Evolutionary conservation across 257 asterid genomes (phyloP).

Genomic region (Nicotiana obtusifolia): DNA sequence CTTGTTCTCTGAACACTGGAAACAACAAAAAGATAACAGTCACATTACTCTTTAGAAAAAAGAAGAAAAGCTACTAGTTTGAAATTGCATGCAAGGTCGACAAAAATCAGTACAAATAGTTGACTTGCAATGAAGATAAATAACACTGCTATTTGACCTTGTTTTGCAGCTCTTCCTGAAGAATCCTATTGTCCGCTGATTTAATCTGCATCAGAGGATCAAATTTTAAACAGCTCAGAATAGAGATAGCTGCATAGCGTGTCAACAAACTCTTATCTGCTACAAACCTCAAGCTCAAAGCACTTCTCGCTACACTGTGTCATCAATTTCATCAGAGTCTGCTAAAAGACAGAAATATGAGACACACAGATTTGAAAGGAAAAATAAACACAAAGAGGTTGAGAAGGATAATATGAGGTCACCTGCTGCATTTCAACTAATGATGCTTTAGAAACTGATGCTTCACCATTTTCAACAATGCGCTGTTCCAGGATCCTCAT

Average conservation of each 20-base stretch:
- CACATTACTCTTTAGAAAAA: constrained; percentile 1
- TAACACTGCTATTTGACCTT: constrained; percentile 41
- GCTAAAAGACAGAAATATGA: constrained; percentile 19
- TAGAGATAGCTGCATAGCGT: not conserved
- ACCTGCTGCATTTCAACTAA: constrained; percentile 97
- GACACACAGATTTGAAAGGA: not conserved
- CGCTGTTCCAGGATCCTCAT: constrained; percentile 81
- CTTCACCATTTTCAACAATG: constrained; percentile 80
- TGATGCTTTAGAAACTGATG: constrained; percentile 78
- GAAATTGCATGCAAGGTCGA: not conserved
- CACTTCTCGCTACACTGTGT: constrained; percentile 79
- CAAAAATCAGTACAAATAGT: not conserved
- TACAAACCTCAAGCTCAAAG: constrained; percentile 89
- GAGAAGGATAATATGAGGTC: constrained; percentile 12
- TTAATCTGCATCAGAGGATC: constrained; percentile 58
- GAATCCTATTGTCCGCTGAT: constrained; percentile 87
- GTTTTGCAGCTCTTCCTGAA: constrained; percentile 86
- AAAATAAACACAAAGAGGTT: not conserved
- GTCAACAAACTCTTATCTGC: not conserved
- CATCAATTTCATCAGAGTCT: constrained; percentile 77
- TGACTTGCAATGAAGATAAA: not conserved
- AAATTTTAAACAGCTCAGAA: constrained; percentile 21
- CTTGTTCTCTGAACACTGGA: constrained; percentile 67
- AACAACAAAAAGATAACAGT: constrained; percentile 20
- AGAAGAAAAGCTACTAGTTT: not conserved